Conservation (phyloP, 2,329 filamentous ascomycete genomes). For the Westerdykella aurantiaca region DNA sequence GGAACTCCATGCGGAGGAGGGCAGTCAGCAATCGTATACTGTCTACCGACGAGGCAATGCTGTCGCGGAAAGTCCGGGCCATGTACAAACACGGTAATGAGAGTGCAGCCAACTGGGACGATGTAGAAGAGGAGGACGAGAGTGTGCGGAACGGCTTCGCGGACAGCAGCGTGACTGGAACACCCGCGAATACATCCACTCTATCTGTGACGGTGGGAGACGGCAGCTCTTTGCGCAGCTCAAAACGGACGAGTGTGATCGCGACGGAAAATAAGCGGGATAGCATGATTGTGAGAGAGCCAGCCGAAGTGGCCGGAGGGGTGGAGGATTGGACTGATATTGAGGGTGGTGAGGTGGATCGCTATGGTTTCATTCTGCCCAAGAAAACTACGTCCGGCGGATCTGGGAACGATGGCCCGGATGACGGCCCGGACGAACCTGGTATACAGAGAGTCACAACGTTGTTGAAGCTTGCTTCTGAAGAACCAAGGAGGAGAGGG, state of each 20-base stretch:
- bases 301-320: constrained; percentile 55
- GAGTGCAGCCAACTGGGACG: constrained; percentile 44
- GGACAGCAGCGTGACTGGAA: constrained; percentile 16
- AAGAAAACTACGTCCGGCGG: constrained; percentile 33
- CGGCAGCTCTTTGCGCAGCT: constrained; percentile 25
- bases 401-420: constrained; percentile 16
- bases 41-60: constrained; percentile 58
- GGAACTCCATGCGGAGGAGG: constrained; percentile 30
- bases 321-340: constrained; percentile 62
- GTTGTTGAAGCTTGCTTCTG: constrained; percentile 51
- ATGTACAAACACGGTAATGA: constrained; percentile 61
- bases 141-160: constrained; percentile 18
- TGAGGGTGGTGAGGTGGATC: constrained; percentile 54
- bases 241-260: constrained; percentile 16
- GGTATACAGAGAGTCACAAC: constrained; percentile 55
- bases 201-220: constrained; percentile 27
- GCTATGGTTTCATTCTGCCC: constrained; percentile 59
- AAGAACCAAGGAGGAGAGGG: constrained; percentile 50
- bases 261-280: background rate
- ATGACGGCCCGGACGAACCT: constrained; percentile 29
- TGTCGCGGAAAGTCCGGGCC: constrained; percentile 57
- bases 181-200: constrained; percentile 22
- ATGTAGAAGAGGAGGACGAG: constrained; percentile 15
- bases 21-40: constrained; percentile 45
- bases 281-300: constrained; percentile 44